Base-by-base conservation (phyloP, 495 filamentous ascomycete genomes). In the Neurospora intermedia region DNA sequence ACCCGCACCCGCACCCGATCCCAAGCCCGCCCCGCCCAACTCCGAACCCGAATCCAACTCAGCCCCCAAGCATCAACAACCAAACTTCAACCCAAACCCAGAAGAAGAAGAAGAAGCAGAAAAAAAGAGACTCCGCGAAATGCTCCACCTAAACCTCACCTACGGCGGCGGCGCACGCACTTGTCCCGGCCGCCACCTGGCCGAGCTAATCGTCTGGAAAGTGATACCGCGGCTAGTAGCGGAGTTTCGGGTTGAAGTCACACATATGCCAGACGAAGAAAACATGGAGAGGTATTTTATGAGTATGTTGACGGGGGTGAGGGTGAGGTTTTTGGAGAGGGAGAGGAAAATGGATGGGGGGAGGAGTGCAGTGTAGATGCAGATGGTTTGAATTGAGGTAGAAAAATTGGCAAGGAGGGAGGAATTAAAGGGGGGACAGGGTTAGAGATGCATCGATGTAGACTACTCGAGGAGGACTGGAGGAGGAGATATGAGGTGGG, bases 131-230 rank as follows among this genome's bases (percentile, higher is more conserved):
- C 86, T 87, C 83, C 85, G 69, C 79, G 74, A 75, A 78, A 48
- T 62, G 27, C 54, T 62, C 27, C 54, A 62, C 54, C 5, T 62
- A 16, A 84, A 82, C 74, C 79, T 88, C 16, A 83, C 80, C 39
- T 93, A 91, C 82, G 90, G 91, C 13, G 89, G 87, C 1, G 91
- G 91, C n/a, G 82, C 83, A 6, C 80, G 91, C 43, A 86, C 88
- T 4, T 93, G 91, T 78, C 90, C 92, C 72, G 91, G 91, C 5
- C 86, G 87, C 73, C 89, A 92, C 73, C 83, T 93, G 69, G 87
- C 87, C 38, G 82, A 89, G 77, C 74, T 92, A 77, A 86, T 92
- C 75, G 83, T 92, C 18, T 85, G 86, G 71, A 93, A 92, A 79
- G 77, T 91, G 3, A 85, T 92, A 9, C 86, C 89, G 11, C 86